Base-by-base conservation (phyloP, 2,329 filamentous ascomycete species). In the Rachicladosporium sp. region DNA sequence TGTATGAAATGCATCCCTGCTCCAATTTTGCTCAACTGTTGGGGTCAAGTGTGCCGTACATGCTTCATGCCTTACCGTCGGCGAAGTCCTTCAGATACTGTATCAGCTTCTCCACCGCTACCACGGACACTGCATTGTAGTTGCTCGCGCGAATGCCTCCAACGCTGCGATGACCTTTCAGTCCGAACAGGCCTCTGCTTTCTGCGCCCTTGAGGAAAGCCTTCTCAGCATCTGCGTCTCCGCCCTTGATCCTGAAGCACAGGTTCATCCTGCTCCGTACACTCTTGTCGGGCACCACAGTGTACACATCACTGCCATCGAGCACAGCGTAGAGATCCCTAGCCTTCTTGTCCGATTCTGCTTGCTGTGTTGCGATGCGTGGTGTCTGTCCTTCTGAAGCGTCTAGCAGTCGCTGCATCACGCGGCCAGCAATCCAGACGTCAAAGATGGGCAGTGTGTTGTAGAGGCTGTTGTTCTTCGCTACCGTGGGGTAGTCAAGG, bases 361-460 rank as follows among this genome's bases (percentile, higher is more conserved):
- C 71, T 61, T 94, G 71, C 58, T 95, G 89, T 1, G 82, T 84
- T 10, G 74, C 69, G 4, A 93, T 80, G 54, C 81, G 85, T 43
- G 70, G 63, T 30, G 39, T 36, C 49, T 78, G 62, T 2, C 76
- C 70, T 21, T 33, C 37, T 3, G 44, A 41, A 5, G 48, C 39
- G 11, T 65, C 55, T 10, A 93, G 69, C 1, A 94, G 72, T 47
- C 74, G 78, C 55, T 82, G 77, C 56, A 96, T 79, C 37, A 96
- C 88, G 58, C 84, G 78, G n/a, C 87, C 87, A 10, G 85, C 84
- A 39, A 95, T 76, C 67, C 81, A 96, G 30, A 95, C 82, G 59
- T 89, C 88, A 54, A 96, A 94, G 54, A 96, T 93, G 54, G 85
- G 88, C 8, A 96, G 68, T 0, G 89, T 96, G 64, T 96, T 96